Percentiles rank a stretch among this genome's conserved stretches.
phyloP scores from a whole-genome alignment of 352 stramenopile genomes.

The Pythium myriotylum region DNA sequence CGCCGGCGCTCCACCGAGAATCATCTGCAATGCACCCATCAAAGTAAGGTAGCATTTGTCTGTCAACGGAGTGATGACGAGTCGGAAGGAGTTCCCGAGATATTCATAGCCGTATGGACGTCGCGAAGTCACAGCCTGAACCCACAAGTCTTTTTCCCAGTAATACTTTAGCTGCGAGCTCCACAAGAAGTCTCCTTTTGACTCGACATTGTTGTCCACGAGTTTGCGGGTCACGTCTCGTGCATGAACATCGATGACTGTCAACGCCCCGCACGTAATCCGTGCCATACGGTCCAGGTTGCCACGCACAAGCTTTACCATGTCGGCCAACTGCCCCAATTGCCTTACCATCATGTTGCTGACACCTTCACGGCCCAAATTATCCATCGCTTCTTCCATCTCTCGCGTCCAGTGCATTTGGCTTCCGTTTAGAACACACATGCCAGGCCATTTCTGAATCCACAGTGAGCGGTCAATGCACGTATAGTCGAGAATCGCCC shows the following conservation, averaged over 20 bases:
- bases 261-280: slow-evolving; percentile 90
- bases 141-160: slow-evolving; percentile 91
- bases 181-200: slow-evolving; percentile 89
- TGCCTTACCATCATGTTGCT: slow-evolving; percentile 80
- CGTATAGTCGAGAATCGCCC: slow-evolving; percentile 89
- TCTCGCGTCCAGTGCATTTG: slow-evolving; percentile 95
- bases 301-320: slow-evolving; percentile 92
- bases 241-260: slow-evolving; percentile 96
- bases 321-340: slow-evolving; percentile 90
- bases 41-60: slow-evolving; percentile 97
- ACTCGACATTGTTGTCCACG: slow-evolving; percentile 86
- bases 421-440: slow-evolving; percentile 91
- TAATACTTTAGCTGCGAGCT: slow-evolving; percentile 92
- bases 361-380: slow-evolving; percentile 74
- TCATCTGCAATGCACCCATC: slow-evolving; percentile 96
- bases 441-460: slow-evolving; percentile 93
- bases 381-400: slow-evolving; percentile 88
- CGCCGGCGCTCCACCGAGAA: slow-evolving; percentile 91
- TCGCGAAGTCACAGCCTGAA: slow-evolving; percentile 89
- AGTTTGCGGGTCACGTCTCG: slow-evolving; percentile 94
- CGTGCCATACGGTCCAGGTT: slow-evolving; percentile 87
- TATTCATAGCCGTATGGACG: slow-evolving; percentile 97
- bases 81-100: slow-evolving; percentile 94
- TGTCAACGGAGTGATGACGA: slow-evolving; percentile 96
- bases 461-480: slow-evolving; percentile 83